A percentile compares a stretch with the other conserved stretches of the same genome.
phyloP scores from a whole-genome alignment of 306 rosid species.

The Lathyrus oleraceus region DNA sequence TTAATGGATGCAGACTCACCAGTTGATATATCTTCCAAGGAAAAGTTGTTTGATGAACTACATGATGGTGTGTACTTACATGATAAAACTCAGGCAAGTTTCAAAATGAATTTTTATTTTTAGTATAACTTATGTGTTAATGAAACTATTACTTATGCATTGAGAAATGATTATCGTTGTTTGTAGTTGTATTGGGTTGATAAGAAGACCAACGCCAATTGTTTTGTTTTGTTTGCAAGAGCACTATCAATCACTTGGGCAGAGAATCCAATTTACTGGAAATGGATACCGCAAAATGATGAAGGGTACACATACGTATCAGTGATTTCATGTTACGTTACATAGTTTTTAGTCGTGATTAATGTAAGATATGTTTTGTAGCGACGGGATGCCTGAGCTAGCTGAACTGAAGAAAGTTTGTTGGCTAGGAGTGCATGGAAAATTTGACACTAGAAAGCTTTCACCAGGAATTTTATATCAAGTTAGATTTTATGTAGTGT shows the following conservation, averaged over 20 bases:
- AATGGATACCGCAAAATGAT: constrained; percentile 51
- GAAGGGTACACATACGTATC: constrained; percentile 47
- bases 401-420: constrained; percentile 65
- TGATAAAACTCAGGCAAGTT: constrained; percentile 41
- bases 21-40: constrained; percentile 29
- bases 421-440: constrained; percentile 73
- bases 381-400: constrained; percentile 50
- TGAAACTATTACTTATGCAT: no score
- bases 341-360: not conserved
- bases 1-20: constrained; percentile 42
- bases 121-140: no score
- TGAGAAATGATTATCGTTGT: constrained; percentile 1
- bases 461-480: constrained; percentile 55
- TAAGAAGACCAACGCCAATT: constrained; percentile 42
- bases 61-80: constrained; percentile 40
- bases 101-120: no score
- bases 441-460: constrained; percentile 56
- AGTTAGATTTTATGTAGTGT: constrained; percentile 55
- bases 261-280: constrained; percentile 53
- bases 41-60: constrained; percentile 32
- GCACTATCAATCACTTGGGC: constrained; percentile 65
- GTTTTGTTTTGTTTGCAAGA: constrained; percentile 73
- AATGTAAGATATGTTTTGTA: constrained; percentile 33
- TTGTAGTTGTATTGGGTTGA: constrained; percentile 48
- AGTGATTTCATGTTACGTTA: not conserved